A percentile compares a stretch with the other conserved stretches of the same genome.
Conservation (phyloP, 192 early-diverging fungal species). For the Pilaira anomala region DNA sequence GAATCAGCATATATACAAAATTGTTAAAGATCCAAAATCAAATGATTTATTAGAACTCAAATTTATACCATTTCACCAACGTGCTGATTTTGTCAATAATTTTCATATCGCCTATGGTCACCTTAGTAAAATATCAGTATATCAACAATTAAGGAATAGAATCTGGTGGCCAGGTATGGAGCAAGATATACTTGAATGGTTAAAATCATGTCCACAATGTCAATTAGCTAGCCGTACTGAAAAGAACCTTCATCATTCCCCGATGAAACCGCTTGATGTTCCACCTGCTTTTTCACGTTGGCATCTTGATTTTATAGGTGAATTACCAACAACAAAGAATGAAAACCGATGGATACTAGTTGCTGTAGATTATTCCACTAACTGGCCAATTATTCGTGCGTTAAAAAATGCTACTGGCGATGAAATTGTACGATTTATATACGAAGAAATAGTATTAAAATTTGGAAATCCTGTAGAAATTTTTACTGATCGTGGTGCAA, state of each 20-base stretch:
- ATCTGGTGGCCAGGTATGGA: no score
- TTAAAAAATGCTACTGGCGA: constrained; percentile 19
- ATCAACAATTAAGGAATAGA: no score
- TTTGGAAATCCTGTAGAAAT: constrained; percentile 19
- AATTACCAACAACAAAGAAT: background rate
- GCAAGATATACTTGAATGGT: no score
- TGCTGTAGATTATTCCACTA: constrained; percentile 33
- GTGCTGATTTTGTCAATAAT: no score
- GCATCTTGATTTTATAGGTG: constrained; percentile 19
- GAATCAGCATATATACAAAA: no score
- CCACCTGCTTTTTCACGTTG: constrained; percentile 1
- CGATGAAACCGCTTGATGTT: constrained; percentile 3
- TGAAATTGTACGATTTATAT: constrained; percentile 20
- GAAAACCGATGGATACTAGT: constrained; percentile 25
- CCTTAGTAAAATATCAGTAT: no score
- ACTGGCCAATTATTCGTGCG: constrained; percentile 30
- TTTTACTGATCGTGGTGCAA: constrained; percentile 16
- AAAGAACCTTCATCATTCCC: background rate
- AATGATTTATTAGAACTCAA: no score
- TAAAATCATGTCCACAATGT: no score
- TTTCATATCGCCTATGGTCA: no score
- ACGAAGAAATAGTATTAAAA: constrained; percentile 25
- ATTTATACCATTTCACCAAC: no score
- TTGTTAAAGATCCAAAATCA: no score
- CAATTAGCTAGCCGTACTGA: no score